Conservation (phyloP, 305 asterid genomes). For the Stenogyne calaminthoides region DNA sequence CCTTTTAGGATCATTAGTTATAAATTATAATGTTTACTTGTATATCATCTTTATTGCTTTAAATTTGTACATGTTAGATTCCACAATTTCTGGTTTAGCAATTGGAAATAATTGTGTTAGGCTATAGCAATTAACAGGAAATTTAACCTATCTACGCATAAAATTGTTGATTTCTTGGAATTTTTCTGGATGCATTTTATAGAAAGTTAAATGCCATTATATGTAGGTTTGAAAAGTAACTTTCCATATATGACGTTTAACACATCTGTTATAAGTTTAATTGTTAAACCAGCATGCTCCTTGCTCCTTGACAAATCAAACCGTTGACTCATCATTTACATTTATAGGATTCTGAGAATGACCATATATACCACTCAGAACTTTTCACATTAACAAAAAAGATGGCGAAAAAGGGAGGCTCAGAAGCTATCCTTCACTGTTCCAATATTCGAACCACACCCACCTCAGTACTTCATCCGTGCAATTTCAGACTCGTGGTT, state of each 20-base stretch:
- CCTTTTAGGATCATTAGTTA: constrained; percentile 13
- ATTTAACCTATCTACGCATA: not conserved
- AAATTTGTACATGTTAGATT: not conserved
- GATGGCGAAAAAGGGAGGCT: constrained; percentile 86
- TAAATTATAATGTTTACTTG: not conserved
- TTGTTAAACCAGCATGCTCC: constrained; percentile 11
- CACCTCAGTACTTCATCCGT: constrained; percentile 95
- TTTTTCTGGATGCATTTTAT: constrained; percentile 19
- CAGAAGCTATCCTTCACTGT: constrained; percentile 93
- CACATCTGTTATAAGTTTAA: not conserved
- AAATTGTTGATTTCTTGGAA: not conserved
- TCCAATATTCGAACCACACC: constrained; percentile 99
- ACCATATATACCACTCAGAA: constrained; percentile 97
- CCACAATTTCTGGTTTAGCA: not conserved
- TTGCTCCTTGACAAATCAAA: constrained; percentile 16
- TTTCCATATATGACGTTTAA: not conserved
- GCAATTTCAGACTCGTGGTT: constrained; percentile 97
- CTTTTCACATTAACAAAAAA: constrained; percentile 85
- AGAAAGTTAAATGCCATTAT: not conserved
- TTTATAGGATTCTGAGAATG: constrained; percentile 91
- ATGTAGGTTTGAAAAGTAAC: constrained; percentile 3
- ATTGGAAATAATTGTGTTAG: too few species aligned
- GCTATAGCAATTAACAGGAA: not conserved
- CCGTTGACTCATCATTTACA: constrained; percentile 21
- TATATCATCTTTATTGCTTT: constrained; percentile 10